Evolutionary conservation across 2,329 filamentous ascomycete species (phyloP).

Genomic region (Beauveria rudraprayagi): DNA sequence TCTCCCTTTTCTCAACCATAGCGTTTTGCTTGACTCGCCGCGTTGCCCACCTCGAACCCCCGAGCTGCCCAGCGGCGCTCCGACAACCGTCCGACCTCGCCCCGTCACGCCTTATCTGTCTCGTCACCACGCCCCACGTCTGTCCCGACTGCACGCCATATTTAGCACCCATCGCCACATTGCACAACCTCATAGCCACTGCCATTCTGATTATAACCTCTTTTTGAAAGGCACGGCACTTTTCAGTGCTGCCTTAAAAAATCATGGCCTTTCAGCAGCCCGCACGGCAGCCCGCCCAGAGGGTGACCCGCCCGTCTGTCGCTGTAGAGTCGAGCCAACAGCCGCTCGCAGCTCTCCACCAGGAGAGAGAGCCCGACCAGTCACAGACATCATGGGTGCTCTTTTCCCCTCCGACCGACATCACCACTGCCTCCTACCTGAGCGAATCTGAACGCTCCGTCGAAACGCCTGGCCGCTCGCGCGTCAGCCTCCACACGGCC

Average conservation of each 20-base stretch:
- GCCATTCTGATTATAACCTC: neutral
- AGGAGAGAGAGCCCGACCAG: slow-evolving; percentile 47
- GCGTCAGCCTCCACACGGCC: slow-evolving; percentile 65
- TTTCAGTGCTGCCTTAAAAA: neutral
- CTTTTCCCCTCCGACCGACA: slow-evolving; percentile 68
- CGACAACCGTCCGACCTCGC: slow-evolving; percentile 7
- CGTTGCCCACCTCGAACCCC: neutral
- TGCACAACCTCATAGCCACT: neutral
- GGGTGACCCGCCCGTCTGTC: slow-evolving; percentile 35
- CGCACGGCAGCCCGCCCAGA: slow-evolving; percentile 43
- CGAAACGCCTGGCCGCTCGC: slow-evolving; percentile 60
- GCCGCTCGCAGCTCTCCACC: slow-evolving; percentile 17
- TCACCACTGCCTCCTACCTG: slow-evolving; percentile 56
- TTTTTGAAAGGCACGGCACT: neutral
- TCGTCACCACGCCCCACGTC: neutral
- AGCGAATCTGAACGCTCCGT: slow-evolving; percentile 61
- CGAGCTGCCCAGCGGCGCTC: slow-evolving; percentile 7
- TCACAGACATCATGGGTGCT: slow-evolving; percentile 86
- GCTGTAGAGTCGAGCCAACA: slow-evolving; percentile 27
- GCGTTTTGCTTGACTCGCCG: neutral
- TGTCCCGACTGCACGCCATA: neutral
- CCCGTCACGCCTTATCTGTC: slow-evolving; percentile 8
- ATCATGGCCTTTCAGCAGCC: slow-evolving; percentile 55
- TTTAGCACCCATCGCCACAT: neutral
- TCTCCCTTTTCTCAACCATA: neutral